These are phyloP conservation scores for Haplographium delicatum DNA, from an alignment of 495 filamentous ascomycete genomes.

Conservation along the genomic window DNA sequence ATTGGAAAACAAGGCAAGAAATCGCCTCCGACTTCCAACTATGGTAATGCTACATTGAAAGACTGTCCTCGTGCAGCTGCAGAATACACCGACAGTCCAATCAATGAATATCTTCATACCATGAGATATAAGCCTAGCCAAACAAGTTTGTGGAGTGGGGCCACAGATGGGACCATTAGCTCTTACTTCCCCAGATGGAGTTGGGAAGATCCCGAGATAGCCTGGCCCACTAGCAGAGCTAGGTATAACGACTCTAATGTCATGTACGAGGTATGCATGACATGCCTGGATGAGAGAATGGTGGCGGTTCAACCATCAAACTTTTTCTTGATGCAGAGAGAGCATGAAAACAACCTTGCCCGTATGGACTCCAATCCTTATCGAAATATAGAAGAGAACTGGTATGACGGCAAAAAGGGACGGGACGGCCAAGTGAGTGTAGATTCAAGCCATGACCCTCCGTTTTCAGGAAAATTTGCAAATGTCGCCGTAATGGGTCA, in stretches of 20 bases:
- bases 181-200: conserved; percentile 21
- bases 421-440: neutral
- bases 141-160: conserved; percentile 11
- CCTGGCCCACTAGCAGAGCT: conserved; percentile 5
- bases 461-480: too few species aligned
- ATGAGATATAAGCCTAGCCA: conserved; percentile 6
- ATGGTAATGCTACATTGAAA: neutral
- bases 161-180: conserved; percentile 7
- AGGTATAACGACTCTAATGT: neutral
- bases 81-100: conserved; percentile 2
- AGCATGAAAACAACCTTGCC: neutral
- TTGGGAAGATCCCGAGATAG: conserved; percentile 13
- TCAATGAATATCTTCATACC: neutral
- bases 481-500: too few species aligned
- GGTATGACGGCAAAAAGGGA: neutral
- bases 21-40: neutral
- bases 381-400: neutral
- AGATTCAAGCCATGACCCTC: too few species aligned
- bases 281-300: conserved; percentile 18
- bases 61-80: neutral
- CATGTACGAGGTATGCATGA: conserved; percentile 20
- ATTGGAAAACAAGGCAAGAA: conserved; percentile 28
- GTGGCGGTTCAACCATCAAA: conserved; percentile 31
- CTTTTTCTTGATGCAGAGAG: neutral
- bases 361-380: neutral